Base-by-base conservation (phyloP, 1,284 basidiomycete genomes). In the Ustilago nuda region DNA sequence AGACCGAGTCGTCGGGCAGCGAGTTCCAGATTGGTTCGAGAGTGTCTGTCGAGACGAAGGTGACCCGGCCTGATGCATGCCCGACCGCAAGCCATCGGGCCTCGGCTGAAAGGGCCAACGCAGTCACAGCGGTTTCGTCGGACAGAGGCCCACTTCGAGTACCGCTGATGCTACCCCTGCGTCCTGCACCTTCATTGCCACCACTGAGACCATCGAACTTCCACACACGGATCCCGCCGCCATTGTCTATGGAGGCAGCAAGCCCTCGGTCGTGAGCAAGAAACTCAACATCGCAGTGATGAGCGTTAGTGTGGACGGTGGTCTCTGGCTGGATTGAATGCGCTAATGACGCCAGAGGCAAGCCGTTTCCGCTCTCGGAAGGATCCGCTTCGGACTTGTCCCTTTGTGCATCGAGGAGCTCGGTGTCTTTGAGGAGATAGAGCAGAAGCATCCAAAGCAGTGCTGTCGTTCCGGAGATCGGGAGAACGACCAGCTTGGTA, bases 371-470 rank as follows among this genome's bases (percentile, higher is more conserved):
- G n/a, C 23, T 39, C 19, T 68, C 74, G 33, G 66, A 64, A 23
- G 66, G 63, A 39, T 78, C 72, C 2, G 68, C 60, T 19, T 67
- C 62, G 45, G 57, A 90, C 89, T 13, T 88, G 87, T 54, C 89
- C 87, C 84, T 89, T 50, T 95, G 94, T 5, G 92, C 92, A 80
- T 95, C 94, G 15, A 98, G 89, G 2, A 95, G 89, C 70, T 98
- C 94, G 0, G 94, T 91, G 76, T 97, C 92, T 87, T 96, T 96
- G 66, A 98, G 88, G 1, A 99, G 89, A 84, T 95, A 95, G n/a
- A 94, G 89, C 13, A 97, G 87, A 23, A 98, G 87, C 8, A 90
- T 88, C 85, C 93, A 98, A 3, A 98, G 88, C 2, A 90, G 86
- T 37, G 89, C 87, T 3, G 92, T 92, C 0, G 94, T 96, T 2